A percentile compares a stretch with the other conserved stretches of the same genome.
phyloP scores from a whole-genome alignment of 2,329 filamentous ascomycete species.

The Aspergillus viridinutans region DNA sequence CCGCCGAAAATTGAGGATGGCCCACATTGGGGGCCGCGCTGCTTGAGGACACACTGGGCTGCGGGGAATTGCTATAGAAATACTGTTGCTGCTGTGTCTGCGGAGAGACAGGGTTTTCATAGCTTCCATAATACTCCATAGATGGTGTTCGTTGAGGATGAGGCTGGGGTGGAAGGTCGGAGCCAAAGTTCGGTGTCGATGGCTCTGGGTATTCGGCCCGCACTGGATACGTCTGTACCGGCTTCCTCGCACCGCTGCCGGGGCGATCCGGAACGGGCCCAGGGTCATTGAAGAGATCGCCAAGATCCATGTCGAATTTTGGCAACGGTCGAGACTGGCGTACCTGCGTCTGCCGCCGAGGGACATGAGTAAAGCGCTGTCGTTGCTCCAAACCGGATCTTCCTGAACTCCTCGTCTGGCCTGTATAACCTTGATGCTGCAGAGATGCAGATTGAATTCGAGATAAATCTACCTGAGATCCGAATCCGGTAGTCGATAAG shows the following conservation, averaged over 20 bases:
- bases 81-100: conserved; percentile 28
- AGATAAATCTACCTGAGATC: conserved; percentile 40
- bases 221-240: conserved; percentile 23
- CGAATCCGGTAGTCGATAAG: conserved; percentile 79
- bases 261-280: conserved; percentile 33
- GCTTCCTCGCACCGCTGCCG: conserved; percentile 25
- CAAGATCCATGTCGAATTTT: conserved; percentile 56
- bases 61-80: conserved; percentile 32
- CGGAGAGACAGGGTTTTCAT: conserved; percentile 31
- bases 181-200: conserved; percentile 18
- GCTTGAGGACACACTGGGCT: conserved; percentile 30
- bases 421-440: conserved; percentile 10
- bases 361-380: conserved; percentile 21
- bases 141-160: conserved; percentile 26
- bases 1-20: conserved; percentile 19
- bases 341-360: conserved; percentile 29
- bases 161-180: conserved; percentile 20
- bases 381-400: conserved; percentile 17
- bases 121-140: conserved; percentile 33
- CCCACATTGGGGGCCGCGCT: conserved; percentile 21
- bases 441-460: conserved; percentile 17
- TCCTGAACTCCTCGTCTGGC: conserved; percentile 9
- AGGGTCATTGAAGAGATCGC: conserved; percentile 48
- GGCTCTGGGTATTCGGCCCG: conserved; percentile 21
- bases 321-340: conserved; percentile 46